These are phyloP conservation scores for Fusarium decemcellulare DNA, from an alignment of 2,329 filamentous ascomycete genomes.

Conservation along the genomic window DNA sequence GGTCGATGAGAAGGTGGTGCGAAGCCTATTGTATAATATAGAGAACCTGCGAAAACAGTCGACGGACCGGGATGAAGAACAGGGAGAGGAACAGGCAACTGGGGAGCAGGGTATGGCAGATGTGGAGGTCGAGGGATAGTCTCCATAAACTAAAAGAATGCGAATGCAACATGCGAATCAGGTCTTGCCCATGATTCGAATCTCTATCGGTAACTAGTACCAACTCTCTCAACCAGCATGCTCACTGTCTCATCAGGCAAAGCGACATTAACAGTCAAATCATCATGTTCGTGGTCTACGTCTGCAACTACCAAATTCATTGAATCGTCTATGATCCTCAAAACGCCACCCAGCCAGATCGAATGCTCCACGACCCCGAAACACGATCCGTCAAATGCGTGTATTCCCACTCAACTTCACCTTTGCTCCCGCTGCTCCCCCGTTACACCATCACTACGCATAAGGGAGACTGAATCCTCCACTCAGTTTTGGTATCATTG, in stretches of 20 bases:
- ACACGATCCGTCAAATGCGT: conserved; percentile 40
- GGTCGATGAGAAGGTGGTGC: conserved; percentile 55
- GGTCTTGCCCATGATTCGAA: neutral
- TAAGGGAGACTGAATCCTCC: conserved; percentile 23
- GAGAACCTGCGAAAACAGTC: conserved; percentile 64
- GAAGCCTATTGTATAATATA: conserved; percentile 60
- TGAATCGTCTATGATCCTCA: conserved; percentile 57
- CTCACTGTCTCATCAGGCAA: neutral
- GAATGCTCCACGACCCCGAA: conserved; percentile 48
- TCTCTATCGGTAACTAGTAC: no score
- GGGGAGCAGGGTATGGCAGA: conserved; percentile 24
- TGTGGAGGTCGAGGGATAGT: conserved; percentile 6
- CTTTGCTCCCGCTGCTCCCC: conserved; percentile 19
- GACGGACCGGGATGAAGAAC: conserved; percentile 41
- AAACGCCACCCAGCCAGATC: conserved; percentile 55
- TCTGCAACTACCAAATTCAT: conserved; percentile 53
- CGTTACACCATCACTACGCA: conserved; percentile 22
- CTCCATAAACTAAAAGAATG: neutral
- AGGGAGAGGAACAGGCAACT: conserved; percentile 35
- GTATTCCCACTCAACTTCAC: conserved; percentile 30
- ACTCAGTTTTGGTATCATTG: conserved; percentile 47
- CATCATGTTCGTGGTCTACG: conserved; percentile 52
- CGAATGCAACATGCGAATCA: neutral
- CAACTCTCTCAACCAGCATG: no score
- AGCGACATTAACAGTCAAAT: conserved; percentile 41